Evolutionary conservation across 495 filamentous ascomycete genomes (phyloP).

Genomic region (Cercophora newfieldiana): DNA sequence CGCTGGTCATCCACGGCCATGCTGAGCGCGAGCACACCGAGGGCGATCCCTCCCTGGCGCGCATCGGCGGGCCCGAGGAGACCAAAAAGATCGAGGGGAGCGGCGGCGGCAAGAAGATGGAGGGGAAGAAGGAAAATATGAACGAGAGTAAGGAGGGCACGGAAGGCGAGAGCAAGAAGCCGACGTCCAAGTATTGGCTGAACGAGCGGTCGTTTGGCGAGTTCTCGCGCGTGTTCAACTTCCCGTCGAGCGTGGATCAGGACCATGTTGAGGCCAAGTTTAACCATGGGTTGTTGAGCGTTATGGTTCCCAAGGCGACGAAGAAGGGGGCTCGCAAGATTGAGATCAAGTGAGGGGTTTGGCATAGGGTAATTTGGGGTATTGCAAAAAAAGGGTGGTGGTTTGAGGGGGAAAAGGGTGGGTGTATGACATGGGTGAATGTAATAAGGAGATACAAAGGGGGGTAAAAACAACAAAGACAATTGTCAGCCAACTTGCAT

Average conservation of each 20-base stretch:
- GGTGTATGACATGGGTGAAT: too few species aligned
- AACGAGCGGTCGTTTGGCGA: conserved; percentile 78
- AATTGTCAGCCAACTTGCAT: too few species aligned
- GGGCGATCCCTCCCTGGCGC: conserved; percentile 37
- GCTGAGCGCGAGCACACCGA: conserved; percentile 57
- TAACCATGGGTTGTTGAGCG: conserved; percentile 59
- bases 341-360: conserved; percentile 11
- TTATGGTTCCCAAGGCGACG: conserved; percentile 77
- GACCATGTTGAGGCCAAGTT: conserved; percentile 73
- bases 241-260: conserved; percentile 73
- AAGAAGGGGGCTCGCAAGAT: conserved; percentile 39
- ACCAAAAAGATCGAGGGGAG: conserved; percentile 29
- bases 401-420: too few species aligned
- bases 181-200: conserved; percentile 68
- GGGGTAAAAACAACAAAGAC: too few species aligned
- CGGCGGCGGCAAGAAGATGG: conserved; percentile 11
- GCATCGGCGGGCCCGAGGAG: conserved; percentile 17
- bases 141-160: conserved; percentile 7
- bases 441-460: too few species aligned
- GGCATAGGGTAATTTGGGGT: neutral
- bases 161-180: conserved; percentile 13
- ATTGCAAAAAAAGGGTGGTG: too few species aligned
- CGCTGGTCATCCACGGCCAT: conserved; percentile 70
- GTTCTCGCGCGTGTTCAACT: conserved; percentile 80
- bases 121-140: conserved; percentile 9